phyloP scores from a whole-genome alignment of 345 rosid genomes.

The Populus tremula region DNA sequence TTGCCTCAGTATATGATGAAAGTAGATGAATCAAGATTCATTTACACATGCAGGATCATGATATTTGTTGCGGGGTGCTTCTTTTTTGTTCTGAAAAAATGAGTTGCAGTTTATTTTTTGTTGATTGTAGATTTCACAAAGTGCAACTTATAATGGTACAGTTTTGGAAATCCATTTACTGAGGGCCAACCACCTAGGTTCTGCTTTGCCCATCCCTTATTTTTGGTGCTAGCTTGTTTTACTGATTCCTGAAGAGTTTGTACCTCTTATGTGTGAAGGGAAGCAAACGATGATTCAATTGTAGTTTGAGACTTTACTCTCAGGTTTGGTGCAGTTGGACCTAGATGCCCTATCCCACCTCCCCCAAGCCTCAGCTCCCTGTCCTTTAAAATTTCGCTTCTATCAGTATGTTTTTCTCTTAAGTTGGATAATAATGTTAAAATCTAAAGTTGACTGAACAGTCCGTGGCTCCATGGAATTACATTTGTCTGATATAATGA shows the following conservation, averaged over 20 bases:
- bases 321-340: too few relatives aligned
- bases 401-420: neutral
- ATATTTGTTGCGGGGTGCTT: neutral
- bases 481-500: neutral
- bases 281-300: too few relatives aligned
- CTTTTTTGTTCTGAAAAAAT: neutral
- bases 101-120: neutral
- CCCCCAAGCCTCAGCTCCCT: neutral
- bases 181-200: neutral
- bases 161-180: neutral
- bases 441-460: conserved; percentile 1
- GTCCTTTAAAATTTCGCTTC: neutral
- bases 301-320: too few relatives aligned
- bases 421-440: neutral
- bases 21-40: neutral
- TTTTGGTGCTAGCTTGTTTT: neutral
- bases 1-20: neutral
- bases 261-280: too few relatives aligned
- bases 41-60: neutral
- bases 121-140: neutral
- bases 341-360: neutral
- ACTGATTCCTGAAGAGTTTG: too few relatives aligned
- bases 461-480: neutral
- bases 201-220: neutral
- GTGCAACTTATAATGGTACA: neutral